phyloP scores from a whole-genome alignment of 78 protist species.

The Dictyostelium brefeldianum region DNA sequence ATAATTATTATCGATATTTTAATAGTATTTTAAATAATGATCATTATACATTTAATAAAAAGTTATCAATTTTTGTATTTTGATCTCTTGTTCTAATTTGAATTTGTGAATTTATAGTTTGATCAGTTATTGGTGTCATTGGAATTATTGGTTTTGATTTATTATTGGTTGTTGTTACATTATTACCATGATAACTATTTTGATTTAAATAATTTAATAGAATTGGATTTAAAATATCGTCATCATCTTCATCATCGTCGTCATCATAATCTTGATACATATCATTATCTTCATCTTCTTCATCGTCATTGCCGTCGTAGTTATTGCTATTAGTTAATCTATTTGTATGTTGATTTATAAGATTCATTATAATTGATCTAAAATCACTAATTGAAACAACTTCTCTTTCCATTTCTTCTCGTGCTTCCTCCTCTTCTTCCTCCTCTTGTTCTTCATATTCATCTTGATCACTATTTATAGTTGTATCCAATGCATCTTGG shows the following conservation, averaged over 20 bases:
- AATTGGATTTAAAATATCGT: neutral
- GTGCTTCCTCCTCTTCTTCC: too few relatives aligned
- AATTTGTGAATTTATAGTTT: conserved; percentile 12
- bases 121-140: neutral
- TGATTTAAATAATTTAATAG: neutral
- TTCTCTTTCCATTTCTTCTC: neutral
- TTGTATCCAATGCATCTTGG: neutral
- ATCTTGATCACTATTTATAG: neutral
- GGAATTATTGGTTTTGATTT: neutral
- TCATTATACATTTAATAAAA: conserved; percentile 18
- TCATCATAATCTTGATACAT: neutral
- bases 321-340: neutral
- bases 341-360: neutral
- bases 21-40: too few relatives aligned
- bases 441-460: conserved; percentile 6
- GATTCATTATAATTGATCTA: neutral
- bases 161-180: neutral
- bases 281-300: conserved; percentile 1
- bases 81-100: conserved; percentile 1
- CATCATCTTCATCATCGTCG: neutral
- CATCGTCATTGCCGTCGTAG: neutral
- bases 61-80: neutral
- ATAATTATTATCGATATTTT: too few relatives aligned
- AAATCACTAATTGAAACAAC: neutral
- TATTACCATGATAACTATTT: neutral